phyloP scores from a whole-genome alignment of 2,329 filamentous ascomycete species.

The Penicillium griseofulvum region DNA sequence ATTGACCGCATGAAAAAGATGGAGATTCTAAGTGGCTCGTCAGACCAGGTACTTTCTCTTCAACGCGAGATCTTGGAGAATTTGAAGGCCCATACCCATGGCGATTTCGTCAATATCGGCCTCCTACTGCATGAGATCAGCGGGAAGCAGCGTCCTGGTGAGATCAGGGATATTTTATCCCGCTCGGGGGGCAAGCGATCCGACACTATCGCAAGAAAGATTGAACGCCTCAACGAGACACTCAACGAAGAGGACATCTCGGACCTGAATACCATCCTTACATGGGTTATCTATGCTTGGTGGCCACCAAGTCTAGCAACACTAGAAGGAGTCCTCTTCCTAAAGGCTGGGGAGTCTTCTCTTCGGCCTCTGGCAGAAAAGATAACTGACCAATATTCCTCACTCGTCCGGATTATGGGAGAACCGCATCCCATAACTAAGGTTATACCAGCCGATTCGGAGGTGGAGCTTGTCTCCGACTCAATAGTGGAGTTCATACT shows the following conservation, averaged over 20 bases:
- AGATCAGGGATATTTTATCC: constrained; percentile 25
- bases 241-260: constrained; percentile 27
- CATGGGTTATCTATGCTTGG: constrained; percentile 18
- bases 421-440: background rate
- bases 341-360: constrained; percentile 25
- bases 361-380: constrained; percentile 25
- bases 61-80: constrained; percentile 13
- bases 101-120: constrained; percentile 26
- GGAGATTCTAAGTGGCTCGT: constrained; percentile 24
- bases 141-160: constrained; percentile 24
- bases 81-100: constrained; percentile 17
- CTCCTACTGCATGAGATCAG: constrained; percentile 27
- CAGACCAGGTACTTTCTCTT: constrained; percentile 21
- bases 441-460: background rate
- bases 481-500: constrained; percentile 23
- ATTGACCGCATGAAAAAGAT: constrained; percentile 23
- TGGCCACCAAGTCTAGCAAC: constrained; percentile 8
- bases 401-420: constrained; percentile 17
- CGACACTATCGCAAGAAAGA: constrained; percentile 21
- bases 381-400: constrained; percentile 26
- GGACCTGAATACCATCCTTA: constrained; percentile 26
- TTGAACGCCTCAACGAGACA: constrained; percentile 20
- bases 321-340: constrained; percentile 21
- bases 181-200: constrained; percentile 24
- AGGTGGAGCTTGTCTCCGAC: constrained; percentile 20